A percentile compares a stretch with the other conserved stretches of the same genome.
Evolutionary conservation across 192 early-diverging fungal species (phyloP).

Genomic region (Backusella mclennaniae): DNA sequence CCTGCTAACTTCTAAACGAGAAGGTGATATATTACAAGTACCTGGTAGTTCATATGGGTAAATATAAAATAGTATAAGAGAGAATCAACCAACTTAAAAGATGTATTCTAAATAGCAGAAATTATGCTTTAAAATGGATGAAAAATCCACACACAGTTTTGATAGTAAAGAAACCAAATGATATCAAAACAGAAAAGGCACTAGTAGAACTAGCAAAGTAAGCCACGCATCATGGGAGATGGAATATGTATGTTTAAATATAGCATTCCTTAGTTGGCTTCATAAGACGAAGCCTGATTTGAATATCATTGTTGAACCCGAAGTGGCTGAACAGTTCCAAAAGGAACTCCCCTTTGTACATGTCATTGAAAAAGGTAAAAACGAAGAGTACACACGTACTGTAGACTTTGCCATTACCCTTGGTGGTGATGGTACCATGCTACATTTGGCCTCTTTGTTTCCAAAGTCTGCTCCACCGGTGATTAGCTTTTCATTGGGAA

Average conservation of each 20-base stretch:
- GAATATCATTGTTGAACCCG: constrained; percentile 71
- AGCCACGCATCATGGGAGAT: too few species aligned
- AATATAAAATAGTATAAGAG: neutral
- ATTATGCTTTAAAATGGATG: constrained; percentile 54
- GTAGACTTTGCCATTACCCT: constrained; percentile 86
- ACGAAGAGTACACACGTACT: constrained; percentile 61
- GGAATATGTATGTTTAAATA: too few species aligned
- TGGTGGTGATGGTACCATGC: constrained; percentile 90
- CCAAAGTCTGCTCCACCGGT: constrained; percentile 77
- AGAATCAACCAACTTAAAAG: neutral
- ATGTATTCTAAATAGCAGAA: constrained; percentile 42
- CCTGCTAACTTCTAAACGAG: constrained; percentile 23
- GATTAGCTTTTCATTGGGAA: constrained; percentile 90
- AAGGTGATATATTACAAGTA: constrained; percentile 44
- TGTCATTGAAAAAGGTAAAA: constrained; percentile 49
- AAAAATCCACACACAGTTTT: constrained; percentile 68
- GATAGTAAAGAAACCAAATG: constrained; percentile 80
- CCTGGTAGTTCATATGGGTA: constrained; percentile 56
- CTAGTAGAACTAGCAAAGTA: constrained; percentile 65
- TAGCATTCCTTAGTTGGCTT: constrained; percentile 80
- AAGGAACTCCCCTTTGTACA: constrained; percentile 51
- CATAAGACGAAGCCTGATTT: constrained; percentile 56
- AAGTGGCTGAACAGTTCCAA: constrained; percentile 55
- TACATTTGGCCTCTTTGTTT: constrained; percentile 85
- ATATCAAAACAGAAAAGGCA: constrained; percentile 60